Evolutionary conservation across 768 basidiomycete species (phyloP).

Genomic region (Cystofilobasidium bisporidii): DNA sequence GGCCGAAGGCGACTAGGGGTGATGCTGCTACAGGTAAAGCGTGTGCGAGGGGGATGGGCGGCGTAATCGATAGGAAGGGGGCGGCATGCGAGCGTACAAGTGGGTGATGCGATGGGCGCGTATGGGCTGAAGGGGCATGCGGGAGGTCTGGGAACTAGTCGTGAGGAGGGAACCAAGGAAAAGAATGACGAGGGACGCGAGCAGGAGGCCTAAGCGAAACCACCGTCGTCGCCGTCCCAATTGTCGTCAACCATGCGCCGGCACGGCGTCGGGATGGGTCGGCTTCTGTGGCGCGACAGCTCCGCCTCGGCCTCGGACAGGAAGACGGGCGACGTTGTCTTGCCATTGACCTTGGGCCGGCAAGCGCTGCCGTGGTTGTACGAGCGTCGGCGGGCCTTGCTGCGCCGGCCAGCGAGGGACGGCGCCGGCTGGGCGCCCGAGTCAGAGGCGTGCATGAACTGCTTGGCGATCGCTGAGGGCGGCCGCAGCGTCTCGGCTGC

Average conservation of each 20-base stretch:
- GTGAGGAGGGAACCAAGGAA: background rate
- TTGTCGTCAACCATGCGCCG: background rate
- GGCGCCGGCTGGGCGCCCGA: background rate
- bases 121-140: background rate
- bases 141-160: too few relatives aligned
- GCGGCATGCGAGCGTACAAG: background rate
- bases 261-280: background rate
- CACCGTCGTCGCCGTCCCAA: constrained; percentile 4
- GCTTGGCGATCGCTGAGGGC: background rate
- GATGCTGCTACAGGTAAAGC: too few relatives aligned
- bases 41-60: too few relatives aligned
- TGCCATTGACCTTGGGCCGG: background rate
- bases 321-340: constrained; percentile 6
- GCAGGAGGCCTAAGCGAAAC: constrained; percentile 5
- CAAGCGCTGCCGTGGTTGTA: background rate
- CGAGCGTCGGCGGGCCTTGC: background rate
- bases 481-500: background rate
- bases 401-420: background rate
- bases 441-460: background rate
- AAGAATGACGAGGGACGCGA: background rate
- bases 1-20: too few relatives aligned
- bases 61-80: background rate
- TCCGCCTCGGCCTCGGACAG: constrained; percentile 12
- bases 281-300: background rate
- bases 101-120: background rate